A percentile compares a stretch with the other conserved stretches of the same genome.
phyloP scores from a whole-genome alignment of 345 rosid species.

The Aurinia saxatilis region DNA sequence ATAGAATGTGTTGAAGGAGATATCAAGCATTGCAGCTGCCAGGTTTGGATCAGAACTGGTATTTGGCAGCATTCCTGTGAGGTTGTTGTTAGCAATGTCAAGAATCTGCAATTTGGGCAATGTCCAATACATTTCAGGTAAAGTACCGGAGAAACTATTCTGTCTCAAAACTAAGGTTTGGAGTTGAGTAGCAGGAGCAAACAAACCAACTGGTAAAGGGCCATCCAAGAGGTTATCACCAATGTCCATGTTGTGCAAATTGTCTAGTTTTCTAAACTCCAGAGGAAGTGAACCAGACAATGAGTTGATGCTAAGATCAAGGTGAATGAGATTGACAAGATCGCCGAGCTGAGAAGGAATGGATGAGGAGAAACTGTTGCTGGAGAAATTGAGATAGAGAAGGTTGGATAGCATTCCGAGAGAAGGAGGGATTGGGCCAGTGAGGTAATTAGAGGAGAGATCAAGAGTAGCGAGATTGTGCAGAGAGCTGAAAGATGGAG shows the following conservation, averaged over 20 bases:
- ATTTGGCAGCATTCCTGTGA: slow-evolving; percentile 57
- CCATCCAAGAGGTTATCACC: slow-evolving; percentile 59
- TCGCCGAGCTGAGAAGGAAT: slow-evolving; percentile 70
- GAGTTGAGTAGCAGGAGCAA: slow-evolving; percentile 43
- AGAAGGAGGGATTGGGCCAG: slow-evolving; percentile 55
- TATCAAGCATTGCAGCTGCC: slow-evolving; percentile 38
- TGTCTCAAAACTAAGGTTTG: slow-evolving; percentile 47
- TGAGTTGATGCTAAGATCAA: slow-evolving; percentile 80
- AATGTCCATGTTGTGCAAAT: slow-evolving; percentile 47
- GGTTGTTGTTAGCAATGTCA: slow-evolving; percentile 72
- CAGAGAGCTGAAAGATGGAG: slow-evolving; percentile 52
- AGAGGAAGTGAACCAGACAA: slow-evolving; percentile 66
- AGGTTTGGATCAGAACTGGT: slow-evolving; percentile 30
- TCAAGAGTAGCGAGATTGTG: slow-evolving; percentile 53
- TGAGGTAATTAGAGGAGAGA: slow-evolving; percentile 63
- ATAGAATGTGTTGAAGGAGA: slow-evolving; percentile 70
- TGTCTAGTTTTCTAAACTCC: slow-evolving; percentile 51
- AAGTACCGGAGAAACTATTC: slow-evolving; percentile 49
- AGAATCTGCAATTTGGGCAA: slow-evolving; percentile 48
- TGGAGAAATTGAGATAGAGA: slow-evolving; percentile 57
- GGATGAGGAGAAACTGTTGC: slow-evolving; percentile 55
- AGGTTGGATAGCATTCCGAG: slow-evolving; percentile 55
- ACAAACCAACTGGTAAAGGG: slow-evolving; percentile 46
- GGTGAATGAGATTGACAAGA: slow-evolving; percentile 54
- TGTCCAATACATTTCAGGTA: slow-evolving; percentile 55